phyloP scores from a whole-genome alignment of 805 yeast species.

The Monosporozyma yasuniensis region DNA sequence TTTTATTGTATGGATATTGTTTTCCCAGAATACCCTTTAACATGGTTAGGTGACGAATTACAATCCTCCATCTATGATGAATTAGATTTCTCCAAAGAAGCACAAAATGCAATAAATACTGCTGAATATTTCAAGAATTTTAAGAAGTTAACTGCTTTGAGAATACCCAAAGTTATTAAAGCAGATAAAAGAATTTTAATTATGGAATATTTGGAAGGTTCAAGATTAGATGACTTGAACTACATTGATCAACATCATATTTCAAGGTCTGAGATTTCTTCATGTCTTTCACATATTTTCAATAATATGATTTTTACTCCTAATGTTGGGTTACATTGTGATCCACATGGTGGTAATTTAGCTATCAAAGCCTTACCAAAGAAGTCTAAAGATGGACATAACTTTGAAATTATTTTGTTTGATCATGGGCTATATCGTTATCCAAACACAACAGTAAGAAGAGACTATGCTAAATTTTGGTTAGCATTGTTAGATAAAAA shows the following conservation, averaged over 20 bases:
- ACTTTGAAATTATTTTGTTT: conserved; percentile 84
- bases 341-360: conserved; percentile 95
- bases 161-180: conserved; percentile 63
- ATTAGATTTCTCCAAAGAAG: conserved; percentile 80
- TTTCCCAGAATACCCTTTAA: conserved; percentile 88
- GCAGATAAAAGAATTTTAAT: conserved; percentile 66
- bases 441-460: conserved; percentile 65
- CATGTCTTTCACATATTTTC: conserved; percentile 83
- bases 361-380: conserved; percentile 47
- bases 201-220: conserved; percentile 82
- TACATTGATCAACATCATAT: conserved; percentile 57
- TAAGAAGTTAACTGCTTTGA: conserved; percentile 57
- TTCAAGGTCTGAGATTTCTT: conserved; percentile 67
- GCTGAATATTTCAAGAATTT: conserved; percentile 51
- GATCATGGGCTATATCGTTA: conserved; percentile 93
- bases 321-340: conserved; percentile 87
- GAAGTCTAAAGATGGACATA: conserved; percentile 39
- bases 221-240: conserved; percentile 66
- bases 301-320: conserved; percentile 94
- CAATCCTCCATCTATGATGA: conserved; percentile 84
- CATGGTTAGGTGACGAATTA: conserved; percentile 94
- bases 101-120: conserved; percentile 68
- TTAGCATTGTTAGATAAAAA: conserved; percentile 71
- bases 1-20: conserved; percentile 64
- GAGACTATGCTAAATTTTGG: conserved; percentile 90